Conservation (phyloP, 257 asterid species). For the Avicennia marina region DNA sequence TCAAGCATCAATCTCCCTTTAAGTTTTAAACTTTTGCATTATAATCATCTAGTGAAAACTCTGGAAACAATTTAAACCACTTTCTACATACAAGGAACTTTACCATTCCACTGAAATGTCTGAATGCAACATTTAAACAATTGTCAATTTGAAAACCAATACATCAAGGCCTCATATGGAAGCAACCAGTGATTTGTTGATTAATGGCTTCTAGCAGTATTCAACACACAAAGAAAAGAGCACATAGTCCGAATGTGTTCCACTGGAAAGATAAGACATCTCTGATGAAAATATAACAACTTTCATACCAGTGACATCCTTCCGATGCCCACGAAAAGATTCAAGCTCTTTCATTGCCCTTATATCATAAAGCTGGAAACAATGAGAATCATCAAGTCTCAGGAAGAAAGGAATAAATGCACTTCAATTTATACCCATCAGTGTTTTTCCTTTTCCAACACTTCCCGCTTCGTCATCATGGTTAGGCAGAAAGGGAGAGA, state of each 20-base stretch:
- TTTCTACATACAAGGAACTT: too few species aligned
- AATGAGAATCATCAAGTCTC: constrained; percentile 12
- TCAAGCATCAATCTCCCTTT: constrained; percentile 6
- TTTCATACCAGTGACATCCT: constrained; percentile 83
- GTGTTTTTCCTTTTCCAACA: background rate
- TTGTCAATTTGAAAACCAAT: too few species aligned
- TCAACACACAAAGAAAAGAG: too few species aligned
- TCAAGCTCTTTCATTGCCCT: constrained; percentile 99
- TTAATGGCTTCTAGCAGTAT: too few species aligned
- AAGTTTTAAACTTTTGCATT: background rate
- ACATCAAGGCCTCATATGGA: too few species aligned
- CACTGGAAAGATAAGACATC: constrained; percentile 16
- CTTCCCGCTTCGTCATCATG: background rate
- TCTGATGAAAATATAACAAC: constrained; percentile 8
- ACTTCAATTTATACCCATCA: background rate
- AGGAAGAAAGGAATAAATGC: constrained; percentile 9
- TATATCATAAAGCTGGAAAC: constrained; percentile 86
- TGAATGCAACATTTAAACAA: too few species aligned
- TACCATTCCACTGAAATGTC: too few species aligned
- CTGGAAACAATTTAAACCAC: background rate
- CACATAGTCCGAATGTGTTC: constrained; percentile 9
- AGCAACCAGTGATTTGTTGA: too few species aligned
- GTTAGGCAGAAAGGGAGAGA: constrained; percentile 7
- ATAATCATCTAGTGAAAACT: background rate
- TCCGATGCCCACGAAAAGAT: constrained; percentile 93